Conservation (phyloP, 345 rosid species). For the Anastatica hierochuntica region DNA sequence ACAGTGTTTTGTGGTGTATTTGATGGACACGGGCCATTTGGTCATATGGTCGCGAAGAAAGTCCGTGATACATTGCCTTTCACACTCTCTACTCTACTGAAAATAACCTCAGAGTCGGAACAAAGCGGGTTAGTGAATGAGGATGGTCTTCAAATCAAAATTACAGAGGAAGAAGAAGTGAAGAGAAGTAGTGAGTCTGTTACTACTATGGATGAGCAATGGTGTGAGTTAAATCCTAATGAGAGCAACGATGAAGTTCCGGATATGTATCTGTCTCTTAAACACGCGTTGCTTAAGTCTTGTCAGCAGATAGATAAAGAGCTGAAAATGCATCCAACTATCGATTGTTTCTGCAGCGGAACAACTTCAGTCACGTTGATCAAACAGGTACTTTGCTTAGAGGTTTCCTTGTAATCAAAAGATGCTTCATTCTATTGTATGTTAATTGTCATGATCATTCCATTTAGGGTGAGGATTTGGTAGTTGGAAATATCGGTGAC, state of each 20-base stretch:
- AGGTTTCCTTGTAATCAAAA: background rate
- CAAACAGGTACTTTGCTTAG: slow-evolving; percentile 47
- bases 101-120: slow-evolving; percentile 26
- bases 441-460: background rate
- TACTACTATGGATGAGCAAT: slow-evolving; percentile 58
- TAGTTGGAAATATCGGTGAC: slow-evolving; percentile 83
- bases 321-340: slow-evolving; percentile 67
- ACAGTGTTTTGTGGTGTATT: slow-evolving; percentile 85
- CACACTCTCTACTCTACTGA: slow-evolving; percentile 51
- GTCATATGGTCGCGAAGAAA: slow-evolving; percentile 92
- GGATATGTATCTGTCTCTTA: slow-evolving; percentile 51
- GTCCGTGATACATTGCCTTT: slow-evolving; percentile 80
- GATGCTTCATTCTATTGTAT: background rate
- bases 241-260: slow-evolving; percentile 44
- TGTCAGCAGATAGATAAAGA: slow-evolving; percentile 82
- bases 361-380: slow-evolving; percentile 84
- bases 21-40: slow-evolving; percentile 95
- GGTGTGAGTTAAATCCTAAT: slow-evolving; percentile 37
- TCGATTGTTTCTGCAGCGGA: slow-evolving; percentile 98
- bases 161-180: slow-evolving; percentile 35
- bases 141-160: background rate
- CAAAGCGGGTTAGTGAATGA: slow-evolving; percentile 24
- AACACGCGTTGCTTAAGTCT: slow-evolving; percentile 58
- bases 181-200: slow-evolving; percentile 21
- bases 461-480: slow-evolving; percentile 66